Evolutionary conservation across 202 grass and related monocot species (phyloP).

Genomic region (Setaria italica): DNA sequence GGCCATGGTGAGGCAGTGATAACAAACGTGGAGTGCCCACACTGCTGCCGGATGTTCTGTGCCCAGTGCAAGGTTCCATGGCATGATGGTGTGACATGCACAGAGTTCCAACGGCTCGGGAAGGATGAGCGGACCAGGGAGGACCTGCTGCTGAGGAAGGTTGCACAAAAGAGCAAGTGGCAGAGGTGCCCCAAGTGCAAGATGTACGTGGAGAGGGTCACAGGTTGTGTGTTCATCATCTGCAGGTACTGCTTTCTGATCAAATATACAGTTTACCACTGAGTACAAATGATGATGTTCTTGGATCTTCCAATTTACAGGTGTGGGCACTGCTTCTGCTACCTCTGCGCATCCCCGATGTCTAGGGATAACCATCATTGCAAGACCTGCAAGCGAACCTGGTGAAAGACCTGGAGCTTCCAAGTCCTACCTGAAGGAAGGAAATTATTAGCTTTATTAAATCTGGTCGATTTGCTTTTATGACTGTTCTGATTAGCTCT

Average conservation of each 20-base stretch:
- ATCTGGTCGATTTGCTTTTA: neutral
- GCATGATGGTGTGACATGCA: slow-evolving; percentile 58
- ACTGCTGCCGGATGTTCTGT: slow-evolving; percentile 69
- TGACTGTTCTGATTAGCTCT: neutral
- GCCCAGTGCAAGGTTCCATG: slow-evolving; percentile 68
- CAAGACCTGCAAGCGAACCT: slow-evolving; percentile 54
- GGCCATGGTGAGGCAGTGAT: slow-evolving; percentile 7
- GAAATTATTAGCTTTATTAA: neutral
- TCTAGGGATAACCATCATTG: slow-evolving; percentile 53
- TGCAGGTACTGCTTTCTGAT: slow-evolving; percentile 57
- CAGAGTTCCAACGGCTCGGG: slow-evolving; percentile 56
- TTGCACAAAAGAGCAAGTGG: slow-evolving; percentile 60
- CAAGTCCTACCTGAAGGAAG: neutral
- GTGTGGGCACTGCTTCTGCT: slow-evolving; percentile 76
- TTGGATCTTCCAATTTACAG: slow-evolving; percentile 39
- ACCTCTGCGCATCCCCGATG: slow-evolving; percentile 73
- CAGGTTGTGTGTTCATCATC: slow-evolving; percentile 56
- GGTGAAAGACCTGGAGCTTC: slow-evolving; percentile 34
- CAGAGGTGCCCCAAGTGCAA: slow-evolving; percentile 79
- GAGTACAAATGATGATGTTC: neutral
- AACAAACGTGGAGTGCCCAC: slow-evolving; percentile 59
- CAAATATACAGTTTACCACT: neutral
- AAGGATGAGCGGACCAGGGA: slow-evolving; percentile 54
- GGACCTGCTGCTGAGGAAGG: slow-evolving; percentile 65
- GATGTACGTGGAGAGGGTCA: slow-evolving; percentile 68